Evolutionary conservation across 2,329 filamentous ascomycete genomes (phyloP).

Genomic region (Verticillium alfalfae): DNA sequence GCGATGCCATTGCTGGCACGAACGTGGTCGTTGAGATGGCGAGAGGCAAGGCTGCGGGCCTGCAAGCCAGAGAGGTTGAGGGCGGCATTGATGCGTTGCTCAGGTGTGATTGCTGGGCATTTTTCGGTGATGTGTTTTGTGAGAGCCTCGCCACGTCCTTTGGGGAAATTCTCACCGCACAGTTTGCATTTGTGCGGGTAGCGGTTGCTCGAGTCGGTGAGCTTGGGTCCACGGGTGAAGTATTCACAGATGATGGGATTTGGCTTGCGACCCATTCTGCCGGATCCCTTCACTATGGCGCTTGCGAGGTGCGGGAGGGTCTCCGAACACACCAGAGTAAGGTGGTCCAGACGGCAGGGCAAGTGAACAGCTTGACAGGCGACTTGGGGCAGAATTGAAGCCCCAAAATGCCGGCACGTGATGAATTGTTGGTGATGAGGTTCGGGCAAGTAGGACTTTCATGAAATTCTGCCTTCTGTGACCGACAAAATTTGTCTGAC

Average conservation of each 20-base stretch:
- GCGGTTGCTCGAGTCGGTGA: constrained; percentile 84
- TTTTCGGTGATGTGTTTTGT: constrained; percentile 79
- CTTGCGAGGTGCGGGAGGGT: background rate
- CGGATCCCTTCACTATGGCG: constrained; percentile 1
- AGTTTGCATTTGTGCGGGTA: constrained; percentile 88
- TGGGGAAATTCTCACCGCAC: constrained; percentile 84
- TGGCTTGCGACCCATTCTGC: constrained; percentile 72
- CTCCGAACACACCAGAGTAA: background rate
- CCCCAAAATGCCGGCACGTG: background rate
- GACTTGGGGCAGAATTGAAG: background rate
- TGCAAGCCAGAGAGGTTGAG: constrained; percentile 12
- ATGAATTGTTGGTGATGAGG: constrained; percentile 4
- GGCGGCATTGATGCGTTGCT: constrained; percentile 67
- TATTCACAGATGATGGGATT: constrained; percentile 82
- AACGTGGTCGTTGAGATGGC: constrained; percentile 6
- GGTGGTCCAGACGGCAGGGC: background rate
- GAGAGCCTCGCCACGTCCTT: constrained; percentile 80
- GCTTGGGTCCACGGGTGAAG: constrained; percentile 80
- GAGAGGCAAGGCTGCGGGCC: constrained; percentile 6
- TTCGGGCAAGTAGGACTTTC: constrained; percentile 5
- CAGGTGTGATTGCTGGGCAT: constrained; percentile 72
- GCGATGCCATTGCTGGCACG: constrained; percentile 14
- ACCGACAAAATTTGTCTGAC: constrained; percentile 37
- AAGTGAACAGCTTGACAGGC: background rate
- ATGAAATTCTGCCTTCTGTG: constrained; percentile 30